Conservation (phyloP, 2,329 filamentous ascomycete genomes). For the Fusarium sublunatum region DNA sequence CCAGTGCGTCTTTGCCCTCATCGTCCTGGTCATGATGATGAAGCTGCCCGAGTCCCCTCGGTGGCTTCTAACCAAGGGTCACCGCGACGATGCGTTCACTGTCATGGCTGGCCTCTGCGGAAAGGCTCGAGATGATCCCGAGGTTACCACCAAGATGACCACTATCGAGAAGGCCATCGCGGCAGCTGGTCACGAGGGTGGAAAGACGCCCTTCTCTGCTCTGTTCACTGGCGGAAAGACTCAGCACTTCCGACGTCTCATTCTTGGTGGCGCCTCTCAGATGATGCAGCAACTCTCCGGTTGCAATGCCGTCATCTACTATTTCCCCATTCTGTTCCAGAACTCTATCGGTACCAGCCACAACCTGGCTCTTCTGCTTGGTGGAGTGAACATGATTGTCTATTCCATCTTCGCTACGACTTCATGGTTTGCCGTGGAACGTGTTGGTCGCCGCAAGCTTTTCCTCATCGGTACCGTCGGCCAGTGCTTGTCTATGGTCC, state of each 20-base stretch:
- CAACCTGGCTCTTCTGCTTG: constrained; percentile 62
- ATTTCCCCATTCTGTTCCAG: constrained; percentile 68
- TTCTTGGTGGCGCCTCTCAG: constrained; percentile 69
- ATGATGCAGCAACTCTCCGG: constrained; percentile 73
- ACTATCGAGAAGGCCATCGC: constrained; percentile 62
- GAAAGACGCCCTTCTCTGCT: constrained; percentile 62
- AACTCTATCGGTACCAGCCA: constrained; percentile 46
- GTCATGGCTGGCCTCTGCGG: constrained; percentile 48
- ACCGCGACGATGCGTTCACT: constrained; percentile 54
- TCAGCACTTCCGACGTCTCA: constrained; percentile 72
- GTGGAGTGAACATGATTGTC: constrained; percentile 63
- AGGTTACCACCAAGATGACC: constrained; percentile 68
- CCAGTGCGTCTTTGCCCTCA: constrained; percentile 53
- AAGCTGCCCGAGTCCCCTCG: constrained; percentile 61
- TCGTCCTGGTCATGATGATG: constrained; percentile 56
- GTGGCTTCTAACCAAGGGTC: constrained; percentile 59
- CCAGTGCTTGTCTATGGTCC: constrained; percentile 67
- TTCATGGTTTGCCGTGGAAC: constrained; percentile 65
- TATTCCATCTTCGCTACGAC: constrained; percentile 67
- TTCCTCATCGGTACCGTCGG: constrained; percentile 59
- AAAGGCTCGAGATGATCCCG: constrained; percentile 60
- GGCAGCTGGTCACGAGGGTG: constrained; percentile 59
- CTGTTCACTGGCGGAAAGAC: constrained; percentile 72
- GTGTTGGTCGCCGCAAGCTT: constrained; percentile 59
- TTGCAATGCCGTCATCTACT: constrained; percentile 71